phyloP scores from a whole-genome alignment of 176 grass and related monocot species.

The Saccharum spontaneum region DNA sequence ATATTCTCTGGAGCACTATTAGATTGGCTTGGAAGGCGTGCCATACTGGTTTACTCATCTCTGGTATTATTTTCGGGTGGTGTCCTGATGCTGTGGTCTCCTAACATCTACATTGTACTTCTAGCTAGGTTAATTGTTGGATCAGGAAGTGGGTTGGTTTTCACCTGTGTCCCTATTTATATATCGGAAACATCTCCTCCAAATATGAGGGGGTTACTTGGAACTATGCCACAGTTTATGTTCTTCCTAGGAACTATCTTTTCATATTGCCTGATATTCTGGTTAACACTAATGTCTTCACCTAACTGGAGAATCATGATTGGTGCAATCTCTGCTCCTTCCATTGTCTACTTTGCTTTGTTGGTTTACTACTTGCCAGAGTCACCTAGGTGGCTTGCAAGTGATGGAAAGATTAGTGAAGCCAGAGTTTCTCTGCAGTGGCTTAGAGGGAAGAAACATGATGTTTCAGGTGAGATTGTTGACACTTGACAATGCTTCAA shows the following conservation, averaged over 20 bases:
- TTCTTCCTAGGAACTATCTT: constrained; percentile 72
- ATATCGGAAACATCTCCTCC: constrained; percentile 91
- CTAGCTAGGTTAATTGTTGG: constrained; percentile 83
- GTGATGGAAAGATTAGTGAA: constrained; percentile 62
- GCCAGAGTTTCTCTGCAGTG: constrained; percentile 63
- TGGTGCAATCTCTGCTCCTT: constrained; percentile 68
- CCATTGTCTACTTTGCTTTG: constrained; percentile 72
- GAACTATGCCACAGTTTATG: constrained; percentile 76
- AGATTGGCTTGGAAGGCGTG: constrained; percentile 75
- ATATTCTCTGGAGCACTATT: constrained; percentile 79
- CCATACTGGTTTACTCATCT: constrained; percentile 74
- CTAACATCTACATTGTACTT: constrained; percentile 83
- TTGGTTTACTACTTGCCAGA: constrained; percentile 84
- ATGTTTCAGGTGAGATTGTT: constrained; percentile 72
- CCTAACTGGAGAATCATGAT: constrained; percentile 80
- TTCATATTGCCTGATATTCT: constrained; percentile 92
- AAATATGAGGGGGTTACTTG: constrained; percentile 68
- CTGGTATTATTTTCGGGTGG: constrained; percentile 59
- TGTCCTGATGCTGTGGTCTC: constrained; percentile 76
- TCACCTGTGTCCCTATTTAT: constrained; percentile 89
- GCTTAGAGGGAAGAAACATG: constrained; percentile 75
- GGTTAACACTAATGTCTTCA: constrained; percentile 59
- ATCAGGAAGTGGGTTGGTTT: constrained; percentile 80
- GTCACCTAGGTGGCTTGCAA: constrained; percentile 91
- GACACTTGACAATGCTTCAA: neutral